These are phyloP conservation scores for Hansfordia pulvinata DNA, from an alignment of 2,329 filamentous ascomycete genomes.

Conservation along the genomic window DNA sequence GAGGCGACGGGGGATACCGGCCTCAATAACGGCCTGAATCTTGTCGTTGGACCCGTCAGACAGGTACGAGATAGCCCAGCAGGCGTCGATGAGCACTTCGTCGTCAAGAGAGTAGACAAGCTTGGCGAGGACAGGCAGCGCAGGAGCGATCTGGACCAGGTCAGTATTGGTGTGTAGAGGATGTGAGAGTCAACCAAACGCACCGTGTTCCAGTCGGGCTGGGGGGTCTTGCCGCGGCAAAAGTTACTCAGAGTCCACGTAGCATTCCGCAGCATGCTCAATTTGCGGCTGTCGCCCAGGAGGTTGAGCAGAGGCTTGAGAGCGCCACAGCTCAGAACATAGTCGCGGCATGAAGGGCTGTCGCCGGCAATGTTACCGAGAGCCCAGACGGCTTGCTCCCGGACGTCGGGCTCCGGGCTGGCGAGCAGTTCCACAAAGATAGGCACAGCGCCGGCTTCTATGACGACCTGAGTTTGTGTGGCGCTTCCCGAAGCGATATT, in stretches of 20 bases:
- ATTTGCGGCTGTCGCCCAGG: constrained; percentile 91
- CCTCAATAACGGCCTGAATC: constrained; percentile 98
- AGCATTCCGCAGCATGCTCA: constrained; percentile 97
- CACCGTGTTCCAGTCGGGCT: constrained; percentile 95
- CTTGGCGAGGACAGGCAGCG: constrained; percentile 89
- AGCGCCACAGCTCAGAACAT: constrained; percentile 82
- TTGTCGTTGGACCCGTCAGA: constrained; percentile 98
- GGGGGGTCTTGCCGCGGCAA: constrained; percentile 97
- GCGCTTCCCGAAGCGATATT: constrained; percentile 98
- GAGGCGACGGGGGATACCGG: constrained; percentile 87
- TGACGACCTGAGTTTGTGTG: constrained; percentile 95
- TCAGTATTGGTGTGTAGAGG: constrained; percentile 2
- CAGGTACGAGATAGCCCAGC: constrained; percentile 98
- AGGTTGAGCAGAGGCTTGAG: constrained; percentile 81
- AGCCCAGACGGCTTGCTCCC: constrained; percentile 97
- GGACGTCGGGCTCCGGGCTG: constrained; percentile 93
- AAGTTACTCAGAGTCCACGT: constrained; percentile 99
- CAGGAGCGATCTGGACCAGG: constrained; percentile 65
- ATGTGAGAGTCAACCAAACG: constrained; percentile 21
- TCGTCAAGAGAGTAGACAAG: constrained; percentile 97
- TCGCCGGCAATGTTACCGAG: constrained; percentile 98
- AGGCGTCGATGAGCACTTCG: constrained; percentile 95
- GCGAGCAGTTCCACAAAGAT: constrained; percentile 95
- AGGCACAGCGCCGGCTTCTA: constrained; percentile 92
- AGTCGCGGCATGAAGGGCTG: constrained; percentile 94